Conservation (phyloP, 371 early-diverging fungal genomes). For the Batkoa obscura region DNA sequence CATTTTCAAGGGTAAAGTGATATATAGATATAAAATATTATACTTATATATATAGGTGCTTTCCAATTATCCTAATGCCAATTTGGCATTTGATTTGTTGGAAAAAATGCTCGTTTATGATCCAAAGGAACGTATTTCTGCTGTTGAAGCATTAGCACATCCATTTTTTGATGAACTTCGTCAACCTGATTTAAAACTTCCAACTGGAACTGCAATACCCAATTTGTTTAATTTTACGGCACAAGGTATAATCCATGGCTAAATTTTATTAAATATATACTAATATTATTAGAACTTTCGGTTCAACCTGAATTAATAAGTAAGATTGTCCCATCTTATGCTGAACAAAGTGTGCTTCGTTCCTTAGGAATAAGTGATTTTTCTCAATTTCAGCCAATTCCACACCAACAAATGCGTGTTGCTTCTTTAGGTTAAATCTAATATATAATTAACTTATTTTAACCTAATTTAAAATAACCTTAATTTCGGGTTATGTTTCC, state of each 20-base stretch:
- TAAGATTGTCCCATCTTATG: background rate
- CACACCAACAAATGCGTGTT: background rate
- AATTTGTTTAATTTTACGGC: slow-evolving; percentile 76
- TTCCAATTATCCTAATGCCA: background rate
- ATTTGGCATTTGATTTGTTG: slow-evolving; percentile 61
- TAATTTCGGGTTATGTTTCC: too few relatives aligned
- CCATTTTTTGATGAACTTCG: slow-evolving; percentile 24
- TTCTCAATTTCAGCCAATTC: background rate
- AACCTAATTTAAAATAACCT: background rate
- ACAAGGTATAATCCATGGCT: slow-evolving; percentile 28
- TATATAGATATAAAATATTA: background rate
- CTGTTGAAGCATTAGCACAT: slow-evolving; percentile 68
- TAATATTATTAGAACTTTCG: slow-evolving; percentile 1
- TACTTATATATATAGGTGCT: background rate
- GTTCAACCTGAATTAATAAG: background rate
- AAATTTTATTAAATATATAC: background rate
- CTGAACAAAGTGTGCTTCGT: background rate
- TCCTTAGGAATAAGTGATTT: background rate
- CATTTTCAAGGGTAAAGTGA: slow-evolving; percentile 14
- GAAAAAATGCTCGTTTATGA: slow-evolving; percentile 84
- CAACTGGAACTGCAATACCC: slow-evolving; percentile 66
- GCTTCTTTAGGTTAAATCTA: background rate
- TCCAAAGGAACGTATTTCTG: slow-evolving; percentile 77
- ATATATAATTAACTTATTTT: background rate
- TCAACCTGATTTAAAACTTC: slow-evolving; percentile 46